phyloP scores from a whole-genome alignment of 2,329 filamentous ascomycete genomes.

The Cladosporium sp. region DNA sequence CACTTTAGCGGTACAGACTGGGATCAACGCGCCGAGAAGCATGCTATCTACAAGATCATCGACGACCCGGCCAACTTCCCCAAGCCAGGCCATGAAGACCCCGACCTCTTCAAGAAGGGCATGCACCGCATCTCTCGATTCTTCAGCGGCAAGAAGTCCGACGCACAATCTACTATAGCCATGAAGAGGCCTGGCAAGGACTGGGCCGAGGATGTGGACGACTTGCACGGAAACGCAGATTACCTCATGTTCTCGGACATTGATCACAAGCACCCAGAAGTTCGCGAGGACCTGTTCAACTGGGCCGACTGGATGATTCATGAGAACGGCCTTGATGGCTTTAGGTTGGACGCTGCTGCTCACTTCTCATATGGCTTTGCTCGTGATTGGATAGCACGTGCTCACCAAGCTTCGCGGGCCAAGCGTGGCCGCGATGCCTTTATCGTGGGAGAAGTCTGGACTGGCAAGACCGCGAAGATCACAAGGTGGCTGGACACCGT shows the following conservation, averaged over 20 bases:
- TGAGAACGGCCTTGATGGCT: constrained; percentile 63
- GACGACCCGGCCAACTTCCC: constrained; percentile 42
- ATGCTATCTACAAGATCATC: constrained; percentile 66
- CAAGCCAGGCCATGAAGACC: constrained; percentile 30
- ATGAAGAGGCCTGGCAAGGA: constrained; percentile 53
- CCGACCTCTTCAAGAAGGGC: constrained; percentile 25
- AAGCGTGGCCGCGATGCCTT: constrained; percentile 55
- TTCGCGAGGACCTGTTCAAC: constrained; percentile 63
- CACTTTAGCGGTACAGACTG: constrained; percentile 72
- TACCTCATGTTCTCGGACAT: constrained; percentile 74
- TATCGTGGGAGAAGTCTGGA: constrained; percentile 72
- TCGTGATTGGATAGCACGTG: constrained; percentile 61
- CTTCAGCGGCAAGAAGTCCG: constrained; percentile 22
- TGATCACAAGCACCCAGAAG: constrained; percentile 66
- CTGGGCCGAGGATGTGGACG: constrained; percentile 64
- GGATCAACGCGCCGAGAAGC: constrained; percentile 58
- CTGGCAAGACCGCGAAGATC: constrained; percentile 58
- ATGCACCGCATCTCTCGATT: constrained; percentile 32
- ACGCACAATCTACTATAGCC: constrained; percentile 9
- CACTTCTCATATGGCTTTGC: constrained; percentile 71
- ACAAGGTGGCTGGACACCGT: constrained; percentile 51
- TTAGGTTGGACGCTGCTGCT: constrained; percentile 72
- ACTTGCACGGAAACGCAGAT: constrained; percentile 66
- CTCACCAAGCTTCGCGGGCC: constrained; percentile 50
- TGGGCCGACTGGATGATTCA: constrained; percentile 70